A percentile compares a stretch with the other conserved stretches of the same genome.
phyloP scores from a whole-genome alignment of 1,284 basidiomycete species.

The Puccinia coronata region DNA sequence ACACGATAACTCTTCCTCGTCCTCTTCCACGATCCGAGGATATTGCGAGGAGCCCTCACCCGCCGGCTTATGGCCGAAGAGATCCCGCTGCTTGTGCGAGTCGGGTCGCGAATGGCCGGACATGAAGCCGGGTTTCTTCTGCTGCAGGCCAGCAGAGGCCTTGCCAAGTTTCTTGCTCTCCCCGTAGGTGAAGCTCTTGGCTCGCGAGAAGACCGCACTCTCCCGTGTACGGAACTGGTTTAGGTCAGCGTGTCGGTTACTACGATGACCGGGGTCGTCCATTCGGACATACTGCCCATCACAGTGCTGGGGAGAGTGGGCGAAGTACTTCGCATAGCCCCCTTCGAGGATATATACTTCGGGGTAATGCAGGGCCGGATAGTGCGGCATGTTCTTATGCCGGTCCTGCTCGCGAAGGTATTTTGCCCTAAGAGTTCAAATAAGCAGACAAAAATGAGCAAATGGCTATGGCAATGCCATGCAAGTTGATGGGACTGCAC shows the following conservation, averaged over 20 bases:
- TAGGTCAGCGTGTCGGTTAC: constrained; percentile 77
- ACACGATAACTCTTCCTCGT: background rate
- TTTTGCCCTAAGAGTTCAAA: constrained; percentile 70
- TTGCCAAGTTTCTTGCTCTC: constrained; percentile 55
- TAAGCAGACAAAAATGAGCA: constrained; percentile 36
- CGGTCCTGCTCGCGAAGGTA: constrained; percentile 88
- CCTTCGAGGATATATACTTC: constrained; percentile 97
- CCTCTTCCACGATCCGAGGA: constrained; percentile 2
- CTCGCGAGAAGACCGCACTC: constrained; percentile 67
- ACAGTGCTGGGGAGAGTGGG: constrained; percentile 28
- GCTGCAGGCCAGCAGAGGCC: too few relatives aligned
- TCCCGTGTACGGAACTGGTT: constrained; percentile 82
- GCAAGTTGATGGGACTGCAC: constrained; percentile 54
- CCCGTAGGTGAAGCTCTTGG: constrained; percentile 84
- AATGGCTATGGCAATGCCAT: constrained; percentile 48
- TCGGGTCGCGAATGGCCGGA: background rate
- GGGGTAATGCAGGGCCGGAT: constrained; percentile 91
- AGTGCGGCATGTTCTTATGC: constrained; percentile 78
- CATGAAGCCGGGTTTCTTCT: constrained; percentile 5
- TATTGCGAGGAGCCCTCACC: background rate
- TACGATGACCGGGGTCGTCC: constrained; percentile 84
- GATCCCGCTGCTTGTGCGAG: background rate
- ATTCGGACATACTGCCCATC: constrained; percentile 72
- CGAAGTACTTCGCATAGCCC: constrained; percentile 74
- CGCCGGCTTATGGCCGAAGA: background rate